Percentiles rank a stretch among this genome's conserved stretches.
These are phyloP conservation scores for Zasmidium citrigriseum DNA, from an alignment of 2,329 filamentous ascomycete genomes.

Conservation along the genomic window DNA sequence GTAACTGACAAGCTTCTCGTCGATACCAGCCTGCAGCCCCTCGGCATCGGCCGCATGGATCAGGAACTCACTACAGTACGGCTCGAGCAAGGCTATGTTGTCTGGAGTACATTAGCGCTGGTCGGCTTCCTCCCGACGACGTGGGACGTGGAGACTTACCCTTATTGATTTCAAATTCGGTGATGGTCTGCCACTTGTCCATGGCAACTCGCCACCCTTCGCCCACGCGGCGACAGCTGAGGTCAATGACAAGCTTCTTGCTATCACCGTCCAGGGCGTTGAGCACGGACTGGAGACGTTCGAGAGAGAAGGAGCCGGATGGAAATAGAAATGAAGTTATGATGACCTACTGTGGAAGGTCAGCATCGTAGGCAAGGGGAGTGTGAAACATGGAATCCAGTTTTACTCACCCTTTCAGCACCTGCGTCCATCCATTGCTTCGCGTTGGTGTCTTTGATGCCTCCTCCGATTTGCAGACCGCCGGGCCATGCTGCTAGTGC, in stretches of 20 bases:
- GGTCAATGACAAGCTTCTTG: slow-evolving; percentile 85
- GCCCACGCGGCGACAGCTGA: slow-evolving; percentile 80
- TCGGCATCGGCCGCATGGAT: slow-evolving; percentile 98
- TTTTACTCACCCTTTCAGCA: slow-evolving; percentile 74
- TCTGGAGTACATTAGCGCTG: slow-evolving; percentile 51
- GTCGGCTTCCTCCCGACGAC: not conserved
- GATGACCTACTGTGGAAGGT: slow-evolving; percentile 70
- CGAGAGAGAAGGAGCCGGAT: slow-evolving; percentile 75
- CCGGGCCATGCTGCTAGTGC: slow-evolving; percentile 77
- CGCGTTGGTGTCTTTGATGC: slow-evolving; percentile 84
- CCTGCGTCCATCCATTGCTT: slow-evolving; percentile 82
- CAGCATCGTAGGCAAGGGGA: slow-evolving; percentile 18
- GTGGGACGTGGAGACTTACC: slow-evolving; percentile 53
- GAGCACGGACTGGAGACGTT: slow-evolving; percentile 73
- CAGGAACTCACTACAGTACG: slow-evolving; percentile 93
- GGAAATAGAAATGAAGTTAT: slow-evolving; percentile 96
- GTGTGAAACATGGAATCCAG: not conserved
- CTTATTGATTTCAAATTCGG: slow-evolving; percentile 89
- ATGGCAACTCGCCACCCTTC: slow-evolving; percentile 94
- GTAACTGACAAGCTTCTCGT: slow-evolving; percentile 75
- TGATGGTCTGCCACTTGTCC: slow-evolving; percentile 98
- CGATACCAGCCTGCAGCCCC: slow-evolving; percentile 86
- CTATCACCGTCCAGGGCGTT: slow-evolving; percentile 71
- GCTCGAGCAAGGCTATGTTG: slow-evolving; percentile 77
- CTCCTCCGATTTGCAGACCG: slow-evolving; percentile 88